Conservation (phyloP, 2,329 filamentous ascomycete genomes). For the Botrytis porri region DNA sequence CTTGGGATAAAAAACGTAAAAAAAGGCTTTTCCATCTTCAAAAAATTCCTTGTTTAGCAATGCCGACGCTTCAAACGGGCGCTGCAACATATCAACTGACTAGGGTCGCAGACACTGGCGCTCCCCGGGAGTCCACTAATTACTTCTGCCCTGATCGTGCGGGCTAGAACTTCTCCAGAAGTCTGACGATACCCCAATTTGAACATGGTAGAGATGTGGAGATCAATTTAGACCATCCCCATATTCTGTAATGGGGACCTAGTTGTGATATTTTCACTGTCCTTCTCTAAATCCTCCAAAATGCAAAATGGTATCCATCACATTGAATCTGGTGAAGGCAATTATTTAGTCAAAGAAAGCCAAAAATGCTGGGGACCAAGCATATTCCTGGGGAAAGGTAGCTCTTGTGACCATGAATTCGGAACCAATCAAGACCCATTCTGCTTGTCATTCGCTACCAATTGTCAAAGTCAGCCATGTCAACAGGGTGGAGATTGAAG, state of each 20-base stretch:
- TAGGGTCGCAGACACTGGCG: conserved; percentile 4
- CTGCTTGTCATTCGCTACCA: neutral
- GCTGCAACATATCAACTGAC: neutral
- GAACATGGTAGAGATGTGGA: neutral
- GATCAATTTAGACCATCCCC: neutral
- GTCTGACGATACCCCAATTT: neutral
- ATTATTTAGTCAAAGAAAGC: neutral
- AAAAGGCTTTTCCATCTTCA: neutral
- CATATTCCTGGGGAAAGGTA: neutral
- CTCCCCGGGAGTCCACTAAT: conserved; percentile 1
- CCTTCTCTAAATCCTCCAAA: neutral
- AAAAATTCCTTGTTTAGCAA: neutral
- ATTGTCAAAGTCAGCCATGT: neutral
- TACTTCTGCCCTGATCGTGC: neutral
- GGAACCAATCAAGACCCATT: neutral
- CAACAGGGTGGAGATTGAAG: conserved; percentile 2
- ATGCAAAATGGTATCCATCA: neutral
- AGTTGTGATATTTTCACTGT: neutral
- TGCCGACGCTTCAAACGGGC: neutral
- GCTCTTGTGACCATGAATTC: conserved; percentile 9
- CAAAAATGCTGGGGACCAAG: neutral
- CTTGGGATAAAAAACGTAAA: neutral
- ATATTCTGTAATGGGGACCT: neutral
- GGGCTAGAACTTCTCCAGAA: neutral
- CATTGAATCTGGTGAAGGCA: neutral